Percentiles rank a stretch among this genome's conserved stretches.
Evolutionary conservation across 169 alveolate species (phyloP).

Genomic region (Eimeria brunetti): DNA sequence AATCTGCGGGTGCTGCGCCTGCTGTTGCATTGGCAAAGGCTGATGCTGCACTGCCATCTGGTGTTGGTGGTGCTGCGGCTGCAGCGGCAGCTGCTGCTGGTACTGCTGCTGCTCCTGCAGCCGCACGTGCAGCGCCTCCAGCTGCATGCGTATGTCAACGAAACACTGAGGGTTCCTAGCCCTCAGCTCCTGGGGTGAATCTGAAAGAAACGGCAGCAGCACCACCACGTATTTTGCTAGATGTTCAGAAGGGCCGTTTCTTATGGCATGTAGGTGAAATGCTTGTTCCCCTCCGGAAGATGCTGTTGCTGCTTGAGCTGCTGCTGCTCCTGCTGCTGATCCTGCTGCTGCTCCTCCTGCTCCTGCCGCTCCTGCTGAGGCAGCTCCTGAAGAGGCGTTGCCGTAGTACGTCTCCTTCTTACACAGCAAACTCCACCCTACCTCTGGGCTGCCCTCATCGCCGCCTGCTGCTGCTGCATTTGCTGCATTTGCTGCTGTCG

Average conservation of each 20-base stretch:
- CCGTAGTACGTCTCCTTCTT: constrained; percentile 1
- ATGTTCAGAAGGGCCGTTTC: background rate
- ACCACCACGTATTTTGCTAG: constrained; percentile 18
- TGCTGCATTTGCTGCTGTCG: constrained; percentile 27
- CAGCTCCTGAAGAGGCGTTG: background rate
- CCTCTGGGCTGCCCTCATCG: constrained; percentile 29
- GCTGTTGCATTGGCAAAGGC: background rate
- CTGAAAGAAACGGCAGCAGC: constrained; percentile 43
- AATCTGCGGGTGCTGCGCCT: constrained; percentile 15
- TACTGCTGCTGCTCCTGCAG: constrained; percentile 40
- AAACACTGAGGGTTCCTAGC: constrained; percentile 39
- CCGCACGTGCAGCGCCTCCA: constrained; percentile 7
- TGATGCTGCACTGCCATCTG: constrained; percentile 29
- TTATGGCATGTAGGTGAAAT: constrained; percentile 8
- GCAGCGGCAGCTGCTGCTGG: constrained; percentile 1
- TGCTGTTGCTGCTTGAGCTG: background rate
- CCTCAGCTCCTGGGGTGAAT: constrained; percentile 13
- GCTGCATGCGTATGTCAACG: constrained; percentile 6
- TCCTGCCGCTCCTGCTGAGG: background rate
- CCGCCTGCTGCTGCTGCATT: constrained; percentile 30
- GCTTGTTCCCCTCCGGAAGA: constrained; percentile 26
- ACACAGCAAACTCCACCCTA: constrained; percentile 5
- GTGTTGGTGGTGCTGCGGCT: constrained; percentile 18
- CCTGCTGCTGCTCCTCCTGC: constrained; percentile 25
- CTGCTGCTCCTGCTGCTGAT: constrained; percentile 23